Base-by-base conservation (phyloP, 257 asterid species). In the Ligustrum vulgare region DNA sequence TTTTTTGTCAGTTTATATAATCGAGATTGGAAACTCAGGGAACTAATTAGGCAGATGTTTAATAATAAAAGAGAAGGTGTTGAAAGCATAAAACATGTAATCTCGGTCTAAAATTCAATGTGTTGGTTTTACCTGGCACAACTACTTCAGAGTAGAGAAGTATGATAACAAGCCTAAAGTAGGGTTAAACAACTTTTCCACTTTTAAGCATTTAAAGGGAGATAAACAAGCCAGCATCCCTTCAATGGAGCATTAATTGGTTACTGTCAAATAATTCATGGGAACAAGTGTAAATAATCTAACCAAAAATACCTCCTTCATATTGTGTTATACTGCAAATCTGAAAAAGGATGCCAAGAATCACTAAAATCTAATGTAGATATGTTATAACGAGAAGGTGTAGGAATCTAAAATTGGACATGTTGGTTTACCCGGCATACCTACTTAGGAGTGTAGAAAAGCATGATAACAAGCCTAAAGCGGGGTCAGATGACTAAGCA, bases 391-490 rank as follows among this genome's bases (percentile, higher is more conserved):
- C 23, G 37, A 11, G 34, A 23, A 62, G 72, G 71, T 41, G 72
- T 36, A 22, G 45, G 58, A 66, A 18, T 71, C 58, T 43, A 39
- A 43, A 28, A 60, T 4, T 70, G 9, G 2, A 22, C 22, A 7
- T 45, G 20, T 78, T 70, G 25, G 67, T 54, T 43, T 47, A 31
- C 32, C 32, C 37, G 68, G 35, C n/a, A 54, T 36, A 39, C 16
- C 13, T 47, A 76, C 45, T 11, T 45, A 22, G 75, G 75, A 71
- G 70, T 35, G 32, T 72, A 72, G 62, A 43, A 70, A 49, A 4
- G n/a, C 56, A 18, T 5, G 6, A 31, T 70, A 41, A 22, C n/a
- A 41, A 32, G 31, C 28, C 13, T 34, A 28, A 62, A 2, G 43
- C 32, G 12, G 51, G 70, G 56, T 13, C 13, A 32, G 7, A 41